phyloP scores from a whole-genome alignment of 805 yeast species.

The Candida patagonica region DNA sequence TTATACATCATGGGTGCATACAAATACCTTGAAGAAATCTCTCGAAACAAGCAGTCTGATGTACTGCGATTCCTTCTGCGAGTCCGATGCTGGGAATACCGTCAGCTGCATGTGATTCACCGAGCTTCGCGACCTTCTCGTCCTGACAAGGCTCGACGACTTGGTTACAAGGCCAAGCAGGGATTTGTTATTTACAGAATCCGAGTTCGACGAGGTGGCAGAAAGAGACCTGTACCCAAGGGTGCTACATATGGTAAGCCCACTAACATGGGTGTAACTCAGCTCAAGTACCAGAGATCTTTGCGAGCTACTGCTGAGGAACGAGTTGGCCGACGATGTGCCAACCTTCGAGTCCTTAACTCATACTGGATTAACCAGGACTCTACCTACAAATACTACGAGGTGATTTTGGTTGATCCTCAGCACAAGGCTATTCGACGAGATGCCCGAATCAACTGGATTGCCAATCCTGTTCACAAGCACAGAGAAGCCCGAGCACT shows the following conservation, averaged over 20 bases:
- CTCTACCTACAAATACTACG: constrained; percentile 98
- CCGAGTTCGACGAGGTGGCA: constrained; percentile 99
- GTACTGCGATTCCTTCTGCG: constrained; percentile 97
- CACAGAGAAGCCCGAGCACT: constrained; percentile 99
- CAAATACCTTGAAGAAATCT: constrained; percentile 98
- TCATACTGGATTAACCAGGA: constrained; percentile 99
- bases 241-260: constrained; percentile 99
- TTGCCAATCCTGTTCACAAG: constrained; percentile 98
- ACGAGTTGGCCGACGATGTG: constrained; percentile 98
- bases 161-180: constrained; percentile 99
- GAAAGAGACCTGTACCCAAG: constrained; percentile 99
- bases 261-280: constrained; percentile 99
- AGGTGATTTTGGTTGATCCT: constrained; percentile 96
- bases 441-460: constrained; percentile 99
- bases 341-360: constrained; percentile 98
- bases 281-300: constrained; percentile 98
- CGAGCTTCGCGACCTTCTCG: constrained; percentile 97
- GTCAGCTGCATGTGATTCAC: constrained; percentile 98
- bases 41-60: constrained; percentile 99
- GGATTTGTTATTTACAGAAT: constrained; percentile 97
- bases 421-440: constrained; percentile 98
- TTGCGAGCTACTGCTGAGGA: constrained; percentile 98
- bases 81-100: constrained; percentile 99
- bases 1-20: constrained; percentile 82
- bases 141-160: constrained; percentile 99